Evolutionary conservation across 345 rosid species (phyloP), one percentile per base, ranked within the genome.

Genomic region (Salix udensis): DNA sequence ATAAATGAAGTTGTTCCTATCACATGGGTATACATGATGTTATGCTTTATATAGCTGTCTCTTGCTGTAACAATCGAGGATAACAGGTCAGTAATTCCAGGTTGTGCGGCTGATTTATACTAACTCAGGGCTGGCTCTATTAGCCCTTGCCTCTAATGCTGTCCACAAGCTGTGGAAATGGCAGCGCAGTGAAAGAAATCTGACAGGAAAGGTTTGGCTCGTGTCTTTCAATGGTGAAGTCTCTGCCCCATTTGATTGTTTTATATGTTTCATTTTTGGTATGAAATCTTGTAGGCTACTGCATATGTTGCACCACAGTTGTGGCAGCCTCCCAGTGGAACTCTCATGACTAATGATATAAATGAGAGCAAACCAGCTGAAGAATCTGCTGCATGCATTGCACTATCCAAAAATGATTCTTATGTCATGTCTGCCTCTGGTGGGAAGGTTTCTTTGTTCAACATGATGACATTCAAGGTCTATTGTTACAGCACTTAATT

Each of bases 371-470:
- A 89, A 74, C 82, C 81, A 26, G 67, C 82, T 69, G 94, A 91
- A 75, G 93, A 90, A 46, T 88, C 91, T 52, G 90, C 87, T 78
- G 88, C 96, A 3, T 94, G 97, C 91, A 85, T 94, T 81, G 96
- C 98, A 3, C 84, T 94, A 60, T 91, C 97, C n/a, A 94, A 89
- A 80, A 92, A 91, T 85, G 96, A 94, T 85, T 89, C 97, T 62
- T 94, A 92, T 74, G 91, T 94, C 42, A 88, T 92, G 92, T 92
- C 97, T 61, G 90, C 98, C 72, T 94, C 97, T 2, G 97, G 98
- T 61, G 96, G 97, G 61, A 91, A 91, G 80, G 86, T 90, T 61
- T 91, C 96, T 44, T 83, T 93, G 78, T 94, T 92, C 88, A 94
- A 94, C 83, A 85, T 92, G 94, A 91, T 89, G 95, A 94, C 94